phyloP scores from a whole-genome alignment of 805 yeast genomes.

The Suhomyces sp. region DNA sequence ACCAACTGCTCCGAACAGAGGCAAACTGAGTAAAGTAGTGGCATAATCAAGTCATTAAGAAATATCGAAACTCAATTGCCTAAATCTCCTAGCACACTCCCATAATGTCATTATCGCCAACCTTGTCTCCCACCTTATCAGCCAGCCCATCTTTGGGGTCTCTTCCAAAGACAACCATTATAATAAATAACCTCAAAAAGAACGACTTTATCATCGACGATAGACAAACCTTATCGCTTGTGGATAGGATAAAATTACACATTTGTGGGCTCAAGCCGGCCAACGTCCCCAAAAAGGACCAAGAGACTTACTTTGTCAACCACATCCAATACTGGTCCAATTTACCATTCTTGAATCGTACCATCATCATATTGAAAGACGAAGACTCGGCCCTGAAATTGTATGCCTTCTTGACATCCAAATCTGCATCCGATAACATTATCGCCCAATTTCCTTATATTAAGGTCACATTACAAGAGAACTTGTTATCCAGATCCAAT shows the following conservation, averaged over 20 bases:
- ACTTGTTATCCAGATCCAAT: conserved; percentile 33
- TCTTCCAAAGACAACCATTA: conserved; percentile 27
- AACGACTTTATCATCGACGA: conserved; percentile 26
- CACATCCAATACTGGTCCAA: conserved; percentile 37
- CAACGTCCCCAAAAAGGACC: conserved; percentile 7
- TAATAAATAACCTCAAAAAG: conserved; percentile 32
- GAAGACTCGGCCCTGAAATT: conserved; percentile 27
- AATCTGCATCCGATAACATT: conserved; percentile 5
- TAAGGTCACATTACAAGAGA: conserved; percentile 36
- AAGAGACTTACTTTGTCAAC: conserved; percentile 21
- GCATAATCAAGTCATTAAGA: neutral
- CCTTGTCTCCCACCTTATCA: neutral
- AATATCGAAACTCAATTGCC: neutral
- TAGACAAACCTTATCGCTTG: conserved; percentile 24
- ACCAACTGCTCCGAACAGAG: neutral
- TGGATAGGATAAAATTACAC: conserved; percentile 32
- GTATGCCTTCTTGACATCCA: conserved; percentile 17
- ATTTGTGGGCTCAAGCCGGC: conserved; percentile 23
- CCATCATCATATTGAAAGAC: conserved; percentile 36
- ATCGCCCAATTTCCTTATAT: conserved; percentile 14
- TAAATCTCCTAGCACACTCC: neutral
- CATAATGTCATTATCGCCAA: neutral
- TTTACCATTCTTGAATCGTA: conserved; percentile 35
- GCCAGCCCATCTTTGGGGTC: neutral
- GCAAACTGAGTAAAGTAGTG: too few species aligned